These are phyloP conservation scores for Daedaleopsis sinensis DNA, from an alignment of 768 basidiomycete species.

Conservation along the genomic window DNA sequence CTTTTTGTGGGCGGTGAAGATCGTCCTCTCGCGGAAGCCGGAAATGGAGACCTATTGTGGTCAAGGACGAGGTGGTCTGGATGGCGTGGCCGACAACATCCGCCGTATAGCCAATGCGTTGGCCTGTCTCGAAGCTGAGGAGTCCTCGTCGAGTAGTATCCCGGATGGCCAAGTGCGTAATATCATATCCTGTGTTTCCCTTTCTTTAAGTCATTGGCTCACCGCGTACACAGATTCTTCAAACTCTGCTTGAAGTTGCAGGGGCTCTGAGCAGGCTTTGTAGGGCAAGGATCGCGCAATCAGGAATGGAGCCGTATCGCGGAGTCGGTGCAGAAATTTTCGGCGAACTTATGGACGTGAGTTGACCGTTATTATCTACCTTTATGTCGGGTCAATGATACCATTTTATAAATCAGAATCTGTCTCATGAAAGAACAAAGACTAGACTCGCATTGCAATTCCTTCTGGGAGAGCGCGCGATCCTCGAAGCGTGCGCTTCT, in stretches of 20 bases:
- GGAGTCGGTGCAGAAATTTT: conserved; percentile 7
- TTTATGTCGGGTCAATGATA: too few relatives aligned
- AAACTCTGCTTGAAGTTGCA: conserved; percentile 1
- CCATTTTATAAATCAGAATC: conserved; percentile 6
- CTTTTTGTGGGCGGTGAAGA: conserved; percentile 25
- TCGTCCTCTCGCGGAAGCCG: conserved; percentile 2
- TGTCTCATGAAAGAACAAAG: conserved; percentile 12
- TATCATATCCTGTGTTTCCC: not conserved
- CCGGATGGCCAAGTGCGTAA: not conserved
- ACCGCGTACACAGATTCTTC: not conserved
- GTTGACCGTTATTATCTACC: not conserved
- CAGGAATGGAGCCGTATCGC: conserved; percentile 16
- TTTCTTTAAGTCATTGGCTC: not conserved
- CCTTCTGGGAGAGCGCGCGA: conserved; percentile 29
- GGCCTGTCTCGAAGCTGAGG: not conserved
- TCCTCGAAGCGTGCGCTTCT: conserved; percentile 26
- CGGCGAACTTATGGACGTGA: conserved; percentile 18
- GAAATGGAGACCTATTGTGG: conserved; percentile 1
- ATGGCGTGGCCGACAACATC: not conserved
- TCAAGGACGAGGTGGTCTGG: not conserved
- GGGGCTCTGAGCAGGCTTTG: conserved; percentile 5
- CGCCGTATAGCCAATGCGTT: not conserved
- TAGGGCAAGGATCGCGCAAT: conserved; percentile 3
- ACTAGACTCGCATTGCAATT: conserved; percentile 25
- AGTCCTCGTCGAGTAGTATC: not conserved